Conservation (phyloP, 345 rosid species). For the Ricinus communis region DNA sequence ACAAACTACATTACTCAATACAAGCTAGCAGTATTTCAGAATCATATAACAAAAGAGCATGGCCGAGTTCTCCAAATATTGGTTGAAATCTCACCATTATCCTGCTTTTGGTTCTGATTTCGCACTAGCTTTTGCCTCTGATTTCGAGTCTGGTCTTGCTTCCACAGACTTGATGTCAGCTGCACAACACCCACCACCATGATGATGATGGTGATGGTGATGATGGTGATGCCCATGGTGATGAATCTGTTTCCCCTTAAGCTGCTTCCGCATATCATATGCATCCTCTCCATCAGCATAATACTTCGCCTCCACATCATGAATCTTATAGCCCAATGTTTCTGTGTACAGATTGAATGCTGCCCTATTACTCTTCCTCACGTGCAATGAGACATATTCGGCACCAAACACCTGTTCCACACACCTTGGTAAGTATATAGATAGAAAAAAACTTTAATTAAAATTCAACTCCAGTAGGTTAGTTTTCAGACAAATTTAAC, state of each 20-base stretch:
- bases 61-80: slow-evolving; percentile 9
- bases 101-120: slow-evolving; percentile 40
- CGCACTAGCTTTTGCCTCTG: slow-evolving; percentile 50
- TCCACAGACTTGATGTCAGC: slow-evolving; percentile 43
- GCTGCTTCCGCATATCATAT: slow-evolving; percentile 93
- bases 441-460: background rate
- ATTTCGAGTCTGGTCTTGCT: slow-evolving; percentile 45
- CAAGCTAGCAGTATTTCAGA: background rate
- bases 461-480: background rate
- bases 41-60: background rate
- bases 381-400: slow-evolving; percentile 90
- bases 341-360: slow-evolving; percentile 89
- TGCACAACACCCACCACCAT: slow-evolving; percentile 86
- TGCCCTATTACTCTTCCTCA: slow-evolving; percentile 94
- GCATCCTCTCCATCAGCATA: slow-evolving; percentile 99
- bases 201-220: slow-evolving; percentile 66
- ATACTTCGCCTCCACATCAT: slow-evolving; percentile 94
- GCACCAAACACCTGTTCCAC: slow-evolving; percentile 72
- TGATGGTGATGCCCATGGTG: slow-evolving; percentile 55
- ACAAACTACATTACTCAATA: slow-evolving; percentile 11
- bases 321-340: slow-evolving; percentile 82
- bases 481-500: background rate
- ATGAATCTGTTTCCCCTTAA: slow-evolving; percentile 78
- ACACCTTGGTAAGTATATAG: slow-evolving; percentile 4
- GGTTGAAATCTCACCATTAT: slow-evolving; percentile 24